Evolutionary conservation across 108 stramenopile genomes (phyloP).

Genomic region (Fistulifera pelliculosa): DNA sequence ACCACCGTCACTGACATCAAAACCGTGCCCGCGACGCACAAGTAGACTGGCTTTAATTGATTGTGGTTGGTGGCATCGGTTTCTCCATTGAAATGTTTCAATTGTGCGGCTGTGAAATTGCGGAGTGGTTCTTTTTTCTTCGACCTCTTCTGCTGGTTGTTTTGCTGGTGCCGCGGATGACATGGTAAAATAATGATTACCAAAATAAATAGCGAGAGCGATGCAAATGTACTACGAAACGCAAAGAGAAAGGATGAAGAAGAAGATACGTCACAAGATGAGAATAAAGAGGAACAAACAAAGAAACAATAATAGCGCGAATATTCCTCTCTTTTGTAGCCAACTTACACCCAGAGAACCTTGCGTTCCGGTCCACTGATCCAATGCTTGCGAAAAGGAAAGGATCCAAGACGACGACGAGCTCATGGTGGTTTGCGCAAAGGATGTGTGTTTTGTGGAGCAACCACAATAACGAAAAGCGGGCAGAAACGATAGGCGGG

Average conservation of each 20-base stretch:
- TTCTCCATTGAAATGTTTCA: conserved; percentile 68
- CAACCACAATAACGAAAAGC: too few relatives aligned
- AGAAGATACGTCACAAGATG: too few relatives aligned
- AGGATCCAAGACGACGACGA: conserved; percentile 6
- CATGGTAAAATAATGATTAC: not conserved
- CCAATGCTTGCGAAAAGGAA: conserved; percentile 10
- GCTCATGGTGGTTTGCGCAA: too few relatives aligned
- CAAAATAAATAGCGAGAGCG: too few relatives aligned
- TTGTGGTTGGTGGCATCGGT: conserved; percentile 39
- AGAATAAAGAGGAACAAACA: too few relatives aligned
- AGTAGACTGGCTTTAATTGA: conserved; percentile 83
- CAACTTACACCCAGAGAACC: conserved; percentile 37
- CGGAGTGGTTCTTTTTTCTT: conserved; percentile 57
- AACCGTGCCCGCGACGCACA: conserved; percentile 88
- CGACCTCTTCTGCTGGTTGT: conserved; percentile 10
- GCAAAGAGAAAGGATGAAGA: too few relatives aligned
- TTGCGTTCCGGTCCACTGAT: conserved; percentile 23
- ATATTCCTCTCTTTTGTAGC: not conserved
- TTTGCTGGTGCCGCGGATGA: not conserved
- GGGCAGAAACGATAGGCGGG: too few relatives aligned
- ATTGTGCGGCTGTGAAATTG: conserved; percentile 78
- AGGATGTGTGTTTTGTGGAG: too few relatives aligned
- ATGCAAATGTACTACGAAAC: too few relatives aligned
- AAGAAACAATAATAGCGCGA: too few relatives aligned
- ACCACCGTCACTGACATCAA: conserved; percentile 85